Conservation (phyloP, 441 rosid genomes). For the Theobroma grandiflorum region DNA sequence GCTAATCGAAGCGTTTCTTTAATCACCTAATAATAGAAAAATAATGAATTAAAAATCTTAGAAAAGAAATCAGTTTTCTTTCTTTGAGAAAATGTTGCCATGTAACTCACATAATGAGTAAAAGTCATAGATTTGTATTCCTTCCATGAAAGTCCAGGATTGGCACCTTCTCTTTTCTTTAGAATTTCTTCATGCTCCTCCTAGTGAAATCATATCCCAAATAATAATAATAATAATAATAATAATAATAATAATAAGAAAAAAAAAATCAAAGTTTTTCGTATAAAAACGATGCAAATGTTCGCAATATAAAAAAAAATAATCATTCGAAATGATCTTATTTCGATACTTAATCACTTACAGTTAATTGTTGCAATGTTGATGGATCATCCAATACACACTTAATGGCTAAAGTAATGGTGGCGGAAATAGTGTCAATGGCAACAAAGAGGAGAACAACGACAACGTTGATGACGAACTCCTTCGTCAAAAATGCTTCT, state of each 20-base stretch:
- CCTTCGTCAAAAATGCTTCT: conserved; percentile 12
- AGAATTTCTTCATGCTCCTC: conserved; percentile 40
- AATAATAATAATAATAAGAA: too few relatives aligned
- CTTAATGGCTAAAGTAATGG: conserved; percentile 18
- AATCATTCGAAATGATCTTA: background rate
- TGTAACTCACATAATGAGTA: conserved; percentile 36
- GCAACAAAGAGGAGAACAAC: background rate
- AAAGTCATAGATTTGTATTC: conserved; percentile 47
- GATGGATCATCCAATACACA: conserved; percentile 26
- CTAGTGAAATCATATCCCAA: background rate
- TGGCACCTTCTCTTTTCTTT: conserved; percentile 24
- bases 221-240: too few relatives aligned
- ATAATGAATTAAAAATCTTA: background rate
- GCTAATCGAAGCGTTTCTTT: conserved; percentile 34
- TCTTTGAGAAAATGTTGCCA: background rate
- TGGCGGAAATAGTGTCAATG: conserved; percentile 9
- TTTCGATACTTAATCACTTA: background rate
- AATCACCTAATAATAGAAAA: conserved; percentile 31
- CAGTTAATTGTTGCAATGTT: conserved; percentile 20
- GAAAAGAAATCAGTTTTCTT: background rate
- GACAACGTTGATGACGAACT: background rate
- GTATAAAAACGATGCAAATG: background rate
- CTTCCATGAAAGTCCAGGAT: conserved; percentile 36
- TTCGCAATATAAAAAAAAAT: background rate
- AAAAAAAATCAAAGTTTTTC: too few relatives aligned